phyloP scores from a whole-genome alignment of 495 filamentous ascomycete species.

The Margaritispora aquatica region DNA sequence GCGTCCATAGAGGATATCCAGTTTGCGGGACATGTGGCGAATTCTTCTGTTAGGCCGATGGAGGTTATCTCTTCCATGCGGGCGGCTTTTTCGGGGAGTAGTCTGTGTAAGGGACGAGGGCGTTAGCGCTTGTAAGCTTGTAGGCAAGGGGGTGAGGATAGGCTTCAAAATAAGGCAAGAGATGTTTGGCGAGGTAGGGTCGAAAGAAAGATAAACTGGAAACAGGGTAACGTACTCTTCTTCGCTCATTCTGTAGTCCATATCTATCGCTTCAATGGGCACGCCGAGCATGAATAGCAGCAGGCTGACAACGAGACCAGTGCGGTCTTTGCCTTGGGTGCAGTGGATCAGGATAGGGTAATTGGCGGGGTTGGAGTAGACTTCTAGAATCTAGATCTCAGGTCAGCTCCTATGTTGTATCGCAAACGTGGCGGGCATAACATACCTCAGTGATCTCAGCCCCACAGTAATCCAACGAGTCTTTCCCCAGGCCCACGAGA shows the following conservation, averaged over 20 bases:
- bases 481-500: constrained; percentile 56
- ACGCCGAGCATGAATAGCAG: constrained; percentile 53
- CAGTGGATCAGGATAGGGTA: constrained; percentile 71
- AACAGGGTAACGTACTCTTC: constrained; percentile 30
- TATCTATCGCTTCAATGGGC: constrained; percentile 45
- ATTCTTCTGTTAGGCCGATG: constrained; percentile 63
- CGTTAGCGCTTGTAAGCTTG: background rate
- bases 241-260: constrained; percentile 60
- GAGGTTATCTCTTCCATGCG: constrained; percentile 60
- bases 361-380: constrained; percentile 33
- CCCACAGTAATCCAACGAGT: constrained; percentile 57
- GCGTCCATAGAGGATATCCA: constrained; percentile 26
- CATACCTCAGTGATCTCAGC: constrained; percentile 51
- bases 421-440: background rate
- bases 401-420: background rate
- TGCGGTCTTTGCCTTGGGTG: constrained; percentile 85
- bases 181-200: background rate
- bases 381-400: background rate
- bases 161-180: background rate
- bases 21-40: constrained; percentile 52
- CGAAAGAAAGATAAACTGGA: background rate
- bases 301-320: constrained; percentile 65
- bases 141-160: background rate
- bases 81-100: constrained; percentile 52
- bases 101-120: background rate